Percentiles rank a stretch among this genome's conserved stretches.
Evolutionary conservation across 495 filamentous ascomycete species (phyloP).

Genomic region (Lindgomyces ingoldianus): DNA sequence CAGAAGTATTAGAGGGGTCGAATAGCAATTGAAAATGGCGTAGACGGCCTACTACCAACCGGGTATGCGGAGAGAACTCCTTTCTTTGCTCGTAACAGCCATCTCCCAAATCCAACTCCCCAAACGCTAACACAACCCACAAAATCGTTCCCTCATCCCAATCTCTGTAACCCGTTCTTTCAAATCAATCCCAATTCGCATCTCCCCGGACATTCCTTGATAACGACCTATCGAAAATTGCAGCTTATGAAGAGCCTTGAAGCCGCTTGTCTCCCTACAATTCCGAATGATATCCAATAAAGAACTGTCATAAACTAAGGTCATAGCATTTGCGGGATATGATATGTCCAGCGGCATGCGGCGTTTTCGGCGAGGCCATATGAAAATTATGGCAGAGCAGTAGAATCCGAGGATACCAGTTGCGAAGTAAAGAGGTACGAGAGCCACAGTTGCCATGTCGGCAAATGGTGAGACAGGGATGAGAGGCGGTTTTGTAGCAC

Average conservation of each 20-base stretch:
- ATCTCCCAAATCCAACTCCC: neutral
- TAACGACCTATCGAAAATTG: neutral
- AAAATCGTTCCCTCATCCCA: neutral
- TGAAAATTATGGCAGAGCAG: neutral
- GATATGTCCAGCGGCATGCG: neutral
- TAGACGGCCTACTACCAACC: too few species aligned
- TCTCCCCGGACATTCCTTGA: neutral
- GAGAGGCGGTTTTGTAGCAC: neutral
- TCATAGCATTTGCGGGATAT: slow-evolving; percentile 6
- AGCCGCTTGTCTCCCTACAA: neutral
- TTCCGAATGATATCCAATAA: neutral
- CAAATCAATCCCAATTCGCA: slow-evolving; percentile 3
- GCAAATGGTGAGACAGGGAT: neutral
- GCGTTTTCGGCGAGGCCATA: neutral
- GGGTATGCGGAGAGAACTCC: too few species aligned
- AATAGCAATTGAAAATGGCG: too few species aligned
- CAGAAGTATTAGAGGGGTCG: too few species aligned
- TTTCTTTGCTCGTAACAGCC: too few species aligned
- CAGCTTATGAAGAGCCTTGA: neutral
- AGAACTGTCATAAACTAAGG: neutral
- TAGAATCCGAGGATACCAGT: neutral
- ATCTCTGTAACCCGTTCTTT: neutral
- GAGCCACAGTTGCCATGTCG: neutral
- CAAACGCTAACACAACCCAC: neutral
- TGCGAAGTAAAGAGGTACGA: neutral